Conservation (phyloP, 169 alveolate species). For the Plasmodium billcollinsi region DNA sequence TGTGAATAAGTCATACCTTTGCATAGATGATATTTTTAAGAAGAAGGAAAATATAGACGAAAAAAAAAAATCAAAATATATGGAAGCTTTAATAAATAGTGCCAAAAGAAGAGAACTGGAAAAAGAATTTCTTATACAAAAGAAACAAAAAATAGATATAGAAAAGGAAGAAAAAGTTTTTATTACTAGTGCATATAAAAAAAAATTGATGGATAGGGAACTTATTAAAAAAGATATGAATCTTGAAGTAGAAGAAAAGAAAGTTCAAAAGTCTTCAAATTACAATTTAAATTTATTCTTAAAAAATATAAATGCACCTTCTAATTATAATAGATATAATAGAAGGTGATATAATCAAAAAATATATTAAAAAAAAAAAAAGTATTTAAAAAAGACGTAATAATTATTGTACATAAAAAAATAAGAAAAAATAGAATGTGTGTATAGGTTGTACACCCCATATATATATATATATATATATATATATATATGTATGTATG, state of each 20-base stretch:
- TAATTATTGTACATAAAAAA: background rate
- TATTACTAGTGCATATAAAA: constrained; percentile 86
- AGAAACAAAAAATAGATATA: constrained; percentile 80
- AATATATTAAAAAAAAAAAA: background rate
- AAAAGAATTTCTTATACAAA: constrained; percentile 83
- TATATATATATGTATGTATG: too few relatives aligned
- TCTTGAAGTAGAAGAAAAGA: constrained; percentile 77
- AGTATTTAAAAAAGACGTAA: background rate
- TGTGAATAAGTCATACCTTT: background rate
- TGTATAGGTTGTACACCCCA: background rate
- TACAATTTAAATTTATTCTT: constrained; percentile 80
- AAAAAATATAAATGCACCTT: constrained; percentile 78
- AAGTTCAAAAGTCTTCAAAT: constrained; percentile 72
- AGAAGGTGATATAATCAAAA: constrained; percentile 18
- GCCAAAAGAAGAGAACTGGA: constrained; percentile 85
- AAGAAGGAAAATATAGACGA: constrained; percentile 12
- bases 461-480: too few relatives aligned
- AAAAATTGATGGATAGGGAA: constrained; percentile 83
- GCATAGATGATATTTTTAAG: constrained; percentile 39
- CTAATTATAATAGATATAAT: constrained; percentile 52
- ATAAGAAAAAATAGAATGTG: background rate
- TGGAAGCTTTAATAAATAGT: constrained; percentile 80
- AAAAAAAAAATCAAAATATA: constrained; percentile 82
- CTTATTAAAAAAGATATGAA: constrained; percentile 72
- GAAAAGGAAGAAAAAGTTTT: constrained; percentile 81